Evolutionary conservation across 345 rosid genomes (phyloP), one percentile per base, ranked within the genome.

Genomic region (Eucalyptus brandiana): DNA sequence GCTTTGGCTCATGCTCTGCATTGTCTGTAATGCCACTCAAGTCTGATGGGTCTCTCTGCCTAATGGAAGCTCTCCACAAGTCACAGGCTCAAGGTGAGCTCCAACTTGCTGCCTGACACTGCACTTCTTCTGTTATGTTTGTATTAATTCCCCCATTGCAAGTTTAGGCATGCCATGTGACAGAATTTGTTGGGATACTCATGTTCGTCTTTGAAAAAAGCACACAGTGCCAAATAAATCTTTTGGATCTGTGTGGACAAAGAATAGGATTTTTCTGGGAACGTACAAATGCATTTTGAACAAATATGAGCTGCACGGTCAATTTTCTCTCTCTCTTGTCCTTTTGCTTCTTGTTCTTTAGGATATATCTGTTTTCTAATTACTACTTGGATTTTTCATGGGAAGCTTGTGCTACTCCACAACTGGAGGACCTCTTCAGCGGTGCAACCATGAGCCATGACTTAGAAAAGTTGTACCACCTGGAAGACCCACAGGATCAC

Each of bases 41-140:
- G 93, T 97, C 99, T 89, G 98, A 98, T 86, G 99, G 99, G 18
- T 98, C 99, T 87, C 98, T 96, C 90, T 98, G 98, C 92, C 89
- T 95, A 28, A 95, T 96, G 98, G 99, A 97, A 94, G 96, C 97
- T 87, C 95, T 95, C 87, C 90, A 92, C 93, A 93, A 97, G 92
- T 93, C 99, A 86, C 98, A 96, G 15, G 91, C 92, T 67, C 94
- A 94, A 94, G 97, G 97, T 96, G 87, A 76, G 47, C 28, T 21
- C 47, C 85, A 76, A 40, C 28, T 23, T 76, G 85, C 47, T 40
- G 28, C 85, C 28, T 40, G 47, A 40, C 85, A 76, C 30, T 76
- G 47, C 30, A 40, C 47, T 76, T 13, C 45, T 37, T 40, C 26
- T 76, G 47, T 42, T 76, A 12, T 76, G 85, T 76, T 76, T 76